phyloP scores from a whole-genome alignment of 2,329 filamentous ascomycete species.

The Aspergillus sp. region DNA sequence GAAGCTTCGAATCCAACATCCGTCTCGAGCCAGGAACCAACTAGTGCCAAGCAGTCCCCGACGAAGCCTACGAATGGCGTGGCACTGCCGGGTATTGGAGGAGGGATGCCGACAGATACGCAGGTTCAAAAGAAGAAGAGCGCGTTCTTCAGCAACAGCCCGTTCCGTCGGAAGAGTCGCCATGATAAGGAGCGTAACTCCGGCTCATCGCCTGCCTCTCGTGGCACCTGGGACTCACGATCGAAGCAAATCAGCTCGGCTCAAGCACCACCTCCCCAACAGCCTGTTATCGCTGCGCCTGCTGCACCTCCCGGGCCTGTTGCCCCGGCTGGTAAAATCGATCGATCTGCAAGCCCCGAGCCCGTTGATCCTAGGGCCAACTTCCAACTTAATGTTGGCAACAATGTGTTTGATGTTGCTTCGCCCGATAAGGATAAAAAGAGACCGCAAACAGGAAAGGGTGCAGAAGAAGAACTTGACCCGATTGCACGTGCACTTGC shows the following conservation, averaged over 20 bases:
- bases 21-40: conserved; percentile 77
- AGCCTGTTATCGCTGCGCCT: conserved; percentile 6
- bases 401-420: conserved; percentile 92
- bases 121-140: conserved; percentile 67
- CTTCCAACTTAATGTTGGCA: conserved; percentile 87
- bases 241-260: conserved; percentile 39
- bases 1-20: conserved; percentile 88
- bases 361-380: conserved; percentile 88
- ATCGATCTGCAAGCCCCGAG: conserved; percentile 62
- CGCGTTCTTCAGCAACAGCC: conserved; percentile 89
- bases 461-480: conserved; percentile 62
- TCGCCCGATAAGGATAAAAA: conserved; percentile 63
- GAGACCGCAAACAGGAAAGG: conserved; percentile 32
- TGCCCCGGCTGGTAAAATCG: conserved; percentile 10
- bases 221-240: conserved; percentile 51
- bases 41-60: conserved; percentile 69
- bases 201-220: conserved; percentile 31
- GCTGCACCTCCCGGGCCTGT: conserved; percentile 5
- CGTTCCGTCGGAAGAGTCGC: conserved; percentile 88
- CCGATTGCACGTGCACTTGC: conserved; percentile 90
- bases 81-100: conserved; percentile 41
- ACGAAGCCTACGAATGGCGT: conserved; percentile 52
- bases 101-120: conserved; percentile 48
- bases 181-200: conserved; percentile 58
- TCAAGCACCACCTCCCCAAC: conserved; percentile 33